phyloP scores from a whole-genome alignment of 1,284 basidiomycete species.

The Puccinia novopanici region DNA sequence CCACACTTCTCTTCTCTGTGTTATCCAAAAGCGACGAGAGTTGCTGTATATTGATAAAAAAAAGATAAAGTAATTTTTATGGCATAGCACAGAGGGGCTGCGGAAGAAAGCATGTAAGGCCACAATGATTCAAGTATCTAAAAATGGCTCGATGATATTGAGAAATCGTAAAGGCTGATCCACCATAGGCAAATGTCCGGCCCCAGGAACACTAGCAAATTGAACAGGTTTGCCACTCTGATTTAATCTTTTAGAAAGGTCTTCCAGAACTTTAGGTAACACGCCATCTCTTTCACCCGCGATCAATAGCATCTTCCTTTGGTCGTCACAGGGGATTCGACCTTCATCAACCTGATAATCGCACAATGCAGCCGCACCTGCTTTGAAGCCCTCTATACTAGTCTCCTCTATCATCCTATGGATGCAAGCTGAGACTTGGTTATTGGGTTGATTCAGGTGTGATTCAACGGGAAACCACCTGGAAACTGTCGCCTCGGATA shows the following conservation, averaged over 20 bases:
- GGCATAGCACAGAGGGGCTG: not conserved
- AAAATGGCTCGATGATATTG: conserved; percentile 52
- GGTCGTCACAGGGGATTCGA: conserved; percentile 56
- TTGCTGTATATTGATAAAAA: no score
- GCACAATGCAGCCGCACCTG: conserved; percentile 60
- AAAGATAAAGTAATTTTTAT: not conserved
- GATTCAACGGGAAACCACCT: conserved; percentile 60
- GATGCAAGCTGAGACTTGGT: conserved; percentile 54
- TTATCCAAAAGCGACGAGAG: no score
- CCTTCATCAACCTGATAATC: conserved; percentile 60
- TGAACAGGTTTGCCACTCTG: conserved; percentile 55
- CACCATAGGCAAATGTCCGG: conserved; percentile 61
- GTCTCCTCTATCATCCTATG: conserved; percentile 58
- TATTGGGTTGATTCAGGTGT: conserved; percentile 55
- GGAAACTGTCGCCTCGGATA: conserved; percentile 60
- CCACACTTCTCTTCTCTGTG: no score
- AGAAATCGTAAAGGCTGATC: conserved; percentile 59
- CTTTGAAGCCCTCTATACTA: conserved; percentile 60
- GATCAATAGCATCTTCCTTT: conserved; percentile 58
- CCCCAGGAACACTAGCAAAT: conserved; percentile 58
- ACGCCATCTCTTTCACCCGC: conserved; percentile 61
- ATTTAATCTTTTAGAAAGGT: conserved; percentile 57
- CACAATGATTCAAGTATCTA: conserved; percentile 13
- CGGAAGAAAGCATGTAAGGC: conserved; percentile 20
- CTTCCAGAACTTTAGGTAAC: conserved; percentile 59